Evolutionary conservation across 148 eudicot species (phyloP).

Genomic region (Arbutus unedo): DNA sequence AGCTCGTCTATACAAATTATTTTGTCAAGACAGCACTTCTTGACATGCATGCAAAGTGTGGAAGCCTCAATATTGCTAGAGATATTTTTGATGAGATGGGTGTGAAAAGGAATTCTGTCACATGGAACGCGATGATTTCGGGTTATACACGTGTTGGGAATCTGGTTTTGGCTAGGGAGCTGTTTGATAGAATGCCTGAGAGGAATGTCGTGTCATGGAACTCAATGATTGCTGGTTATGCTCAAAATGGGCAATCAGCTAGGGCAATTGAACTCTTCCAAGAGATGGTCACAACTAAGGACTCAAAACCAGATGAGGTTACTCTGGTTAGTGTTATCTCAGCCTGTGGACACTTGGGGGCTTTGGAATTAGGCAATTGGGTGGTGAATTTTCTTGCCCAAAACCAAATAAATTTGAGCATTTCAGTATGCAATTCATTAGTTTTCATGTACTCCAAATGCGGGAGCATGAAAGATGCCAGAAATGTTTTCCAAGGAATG

Average conservation of each 20-base stretch:
- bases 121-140: slow-evolving; percentile 70
- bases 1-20: slow-evolving; percentile 26
- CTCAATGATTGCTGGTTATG: slow-evolving; percentile 68
- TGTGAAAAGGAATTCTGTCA: slow-evolving; percentile 24
- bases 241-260: slow-evolving; percentile 61
- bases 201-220: slow-evolving; percentile 58
- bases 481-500: slow-evolving; percentile 43
- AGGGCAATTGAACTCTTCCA: slow-evolving; percentile 56
- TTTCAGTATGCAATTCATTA: slow-evolving; percentile 52
- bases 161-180: slow-evolving; percentile 39
- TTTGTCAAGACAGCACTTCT: slow-evolving; percentile 56
- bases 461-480: slow-evolving; percentile 58
- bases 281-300: slow-evolving; percentile 32
- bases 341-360: slow-evolving; percentile 74
- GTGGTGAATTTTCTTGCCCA: slow-evolving; percentile 29
- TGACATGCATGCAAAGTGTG: slow-evolving; percentile 63
- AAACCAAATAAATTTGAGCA: slow-evolving; percentile 32
- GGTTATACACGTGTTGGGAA: slow-evolving; percentile 57
- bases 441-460: slow-evolving; percentile 71
- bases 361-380: slow-evolving; percentile 54
- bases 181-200: slow-evolving; percentile 47
- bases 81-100: slow-evolving; percentile 41
- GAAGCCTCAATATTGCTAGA: slow-evolving; percentile 41
- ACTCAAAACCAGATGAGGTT: slow-evolving; percentile 50
- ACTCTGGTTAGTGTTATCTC: slow-evolving; percentile 59